phyloP scores from a whole-genome alignment of 306 rosid genomes.

The Lagenaria siceraria region DNA sequence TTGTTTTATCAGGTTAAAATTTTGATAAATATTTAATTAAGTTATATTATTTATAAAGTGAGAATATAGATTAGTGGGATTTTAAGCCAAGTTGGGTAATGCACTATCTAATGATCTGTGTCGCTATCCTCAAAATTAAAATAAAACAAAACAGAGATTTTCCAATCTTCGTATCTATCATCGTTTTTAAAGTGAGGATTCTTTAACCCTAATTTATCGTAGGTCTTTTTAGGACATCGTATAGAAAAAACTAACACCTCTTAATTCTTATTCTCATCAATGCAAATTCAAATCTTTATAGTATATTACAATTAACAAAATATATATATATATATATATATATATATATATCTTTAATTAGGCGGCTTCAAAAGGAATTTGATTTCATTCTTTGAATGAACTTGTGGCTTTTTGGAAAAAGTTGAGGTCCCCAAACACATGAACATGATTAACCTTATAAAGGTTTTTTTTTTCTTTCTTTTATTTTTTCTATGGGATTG shows the following conservation, averaged over 20 bases:
- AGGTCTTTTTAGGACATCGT: not conserved
- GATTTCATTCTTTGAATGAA: not conserved
- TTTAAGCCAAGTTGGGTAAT: not conserved
- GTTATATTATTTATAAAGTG: not conserved
- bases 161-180: not conserved
- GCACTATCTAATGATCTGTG: not conserved
- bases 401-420: not conserved
- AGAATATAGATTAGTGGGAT: not conserved
- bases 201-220: not conserved
- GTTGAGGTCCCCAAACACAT: not conserved
- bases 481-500: not conserved
- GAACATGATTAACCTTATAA: not conserved
- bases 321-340: not conserved
- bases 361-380: not conserved
- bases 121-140: not conserved
- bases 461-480: not conserved
- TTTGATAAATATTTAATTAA: not conserved
- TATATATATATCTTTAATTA: not conserved
- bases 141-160: not conserved
- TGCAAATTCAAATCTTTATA: not conserved
- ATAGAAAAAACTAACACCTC: not conserved
- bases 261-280: not conserved
- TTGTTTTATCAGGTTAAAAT: no score
- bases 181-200: not conserved
- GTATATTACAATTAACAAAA: not conserved